Conservation (phyloP, 352 stramenopile genomes). For the Albugo candida region DNA sequence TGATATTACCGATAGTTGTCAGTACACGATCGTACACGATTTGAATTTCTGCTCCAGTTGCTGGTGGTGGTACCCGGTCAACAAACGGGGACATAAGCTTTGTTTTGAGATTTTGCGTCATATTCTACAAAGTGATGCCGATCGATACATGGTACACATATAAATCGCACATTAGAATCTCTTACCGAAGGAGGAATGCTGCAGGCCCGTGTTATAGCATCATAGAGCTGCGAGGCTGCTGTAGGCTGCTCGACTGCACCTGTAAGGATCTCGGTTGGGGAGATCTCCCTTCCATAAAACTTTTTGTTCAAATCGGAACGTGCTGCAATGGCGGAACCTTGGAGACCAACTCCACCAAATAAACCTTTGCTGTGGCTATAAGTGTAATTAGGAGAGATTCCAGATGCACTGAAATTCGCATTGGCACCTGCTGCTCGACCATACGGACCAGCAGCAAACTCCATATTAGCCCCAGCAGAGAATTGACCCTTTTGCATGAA, state of each 20-base stretch:
- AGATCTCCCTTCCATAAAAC: constrained; percentile 77
- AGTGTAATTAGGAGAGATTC: constrained; percentile 71
- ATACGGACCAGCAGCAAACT: constrained; percentile 66
- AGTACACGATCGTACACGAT: constrained; percentile 73
- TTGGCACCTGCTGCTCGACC: constrained; percentile 52
- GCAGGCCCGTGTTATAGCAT: constrained; percentile 49
- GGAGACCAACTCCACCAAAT: constrained; percentile 61
- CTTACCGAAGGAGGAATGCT: constrained; percentile 27
- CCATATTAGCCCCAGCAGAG: constrained; percentile 62
- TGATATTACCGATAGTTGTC: constrained; percentile 38
- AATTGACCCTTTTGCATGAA: constrained; percentile 74
- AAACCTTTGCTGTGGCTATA: constrained; percentile 78
- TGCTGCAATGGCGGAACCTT: constrained; percentile 63
- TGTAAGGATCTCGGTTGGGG: constrained; percentile 65
- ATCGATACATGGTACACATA: background rate
- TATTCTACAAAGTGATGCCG: constrained; percentile 14
- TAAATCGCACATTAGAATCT: background rate
- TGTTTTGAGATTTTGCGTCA: constrained; percentile 24
- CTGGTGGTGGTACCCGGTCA: constrained; percentile 50
- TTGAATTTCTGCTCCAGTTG: constrained; percentile 55
- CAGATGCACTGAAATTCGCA: constrained; percentile 53
- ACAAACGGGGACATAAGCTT: constrained; percentile 46
- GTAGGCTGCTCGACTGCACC: constrained; percentile 62
- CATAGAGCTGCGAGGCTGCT: constrained; percentile 64
- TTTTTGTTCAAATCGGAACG: constrained; percentile 71